phyloP scores from a whole-genome alignment of 805 yeast species.

The Metschnikowia cubensis region DNA sequence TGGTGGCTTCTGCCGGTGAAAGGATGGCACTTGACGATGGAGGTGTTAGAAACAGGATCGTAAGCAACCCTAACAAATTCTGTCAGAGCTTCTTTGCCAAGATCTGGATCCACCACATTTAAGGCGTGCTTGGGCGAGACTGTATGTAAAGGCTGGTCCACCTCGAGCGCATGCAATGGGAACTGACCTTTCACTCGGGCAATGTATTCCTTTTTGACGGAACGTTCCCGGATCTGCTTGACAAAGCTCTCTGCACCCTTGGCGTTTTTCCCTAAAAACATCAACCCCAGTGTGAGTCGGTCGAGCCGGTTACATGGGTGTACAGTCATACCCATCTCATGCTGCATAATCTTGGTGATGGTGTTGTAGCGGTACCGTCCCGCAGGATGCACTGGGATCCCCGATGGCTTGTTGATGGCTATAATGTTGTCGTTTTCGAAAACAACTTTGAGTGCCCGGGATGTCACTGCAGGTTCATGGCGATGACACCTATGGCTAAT shows the following conservation, averaged over 20 bases:
- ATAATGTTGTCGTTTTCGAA: conserved; percentile 70
- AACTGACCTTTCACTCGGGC: conserved; percentile 88
- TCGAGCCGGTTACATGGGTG: conserved; percentile 87
- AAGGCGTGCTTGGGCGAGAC: conserved; percentile 71
- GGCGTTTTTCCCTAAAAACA: conserved; percentile 84
- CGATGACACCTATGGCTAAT: conserved; percentile 77
- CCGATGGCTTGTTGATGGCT: conserved; percentile 90
- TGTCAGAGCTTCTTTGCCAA: conserved; percentile 75
- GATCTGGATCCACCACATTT: conserved; percentile 45
- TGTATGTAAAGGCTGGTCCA: conserved; percentile 66
- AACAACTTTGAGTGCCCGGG: conserved; percentile 59
- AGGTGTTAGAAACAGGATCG: conserved; percentile 51
- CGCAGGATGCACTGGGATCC: conserved; percentile 94
- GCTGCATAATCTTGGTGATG: conserved; percentile 70
- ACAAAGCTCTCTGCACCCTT: conserved; percentile 74
- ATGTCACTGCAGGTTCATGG: conserved; percentile 83
- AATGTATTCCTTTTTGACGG: conserved; percentile 75
- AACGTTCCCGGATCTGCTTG: conserved; percentile 65
- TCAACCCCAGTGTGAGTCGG: conserved; percentile 84
- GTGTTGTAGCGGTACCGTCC: conserved; percentile 78
- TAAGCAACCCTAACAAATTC: conserved; percentile 62
- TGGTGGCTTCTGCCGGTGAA: conserved; percentile 94
- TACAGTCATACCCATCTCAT: conserved; percentile 60
- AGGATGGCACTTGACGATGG: conserved; percentile 81
- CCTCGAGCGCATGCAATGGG: conserved; percentile 50